Evolutionary conservation across 768 basidiomycete species (phyloP), one percentile per base, ranked within the genome.

Genomic region (Megacollybia marginata): DNA sequence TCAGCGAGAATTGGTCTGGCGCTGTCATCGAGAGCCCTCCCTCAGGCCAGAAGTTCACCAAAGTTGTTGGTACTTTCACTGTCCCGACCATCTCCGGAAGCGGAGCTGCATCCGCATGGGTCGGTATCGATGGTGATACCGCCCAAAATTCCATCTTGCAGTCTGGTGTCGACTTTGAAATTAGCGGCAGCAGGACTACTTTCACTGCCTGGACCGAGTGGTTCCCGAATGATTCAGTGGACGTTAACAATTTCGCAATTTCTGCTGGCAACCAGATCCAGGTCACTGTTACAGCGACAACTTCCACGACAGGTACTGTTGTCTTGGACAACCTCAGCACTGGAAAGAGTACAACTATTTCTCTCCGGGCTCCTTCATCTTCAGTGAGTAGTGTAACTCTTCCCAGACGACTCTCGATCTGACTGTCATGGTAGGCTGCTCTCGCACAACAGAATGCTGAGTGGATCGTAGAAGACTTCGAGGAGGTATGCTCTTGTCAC

Each of bases 61-160:
- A 19, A 15, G 50, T 52, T 10, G 18, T 18, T 12, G 50, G 50
- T 11, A 52, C 50, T 33, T 52, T 52, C 46, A 34, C 35, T n/a
- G 49, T 51, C 7, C 49, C 49, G 18, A 51, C 32, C 11, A 43
- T 44, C 15, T n/a, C 16, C 12, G 50, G 50, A 8, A 45, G 23
- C 34, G 50, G 50, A 19, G 50, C 50, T n/a, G 50, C 46, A 31
- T 52, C 50, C n/a, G 50, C 50, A 15, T 52, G 50, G 50, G 50
- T 52, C 40, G 50, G 50, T 20, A 52, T 52, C 28, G 50, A 52
- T 23, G 50, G 50, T 47, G 50, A 52, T 45, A 52, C 50, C 43
- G 34, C 34, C 15, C 31, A n/a, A 20, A 36, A 38, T 16, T 38
- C 50, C 16, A 52, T 52, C 33, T 13, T 52, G 35, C 50, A 52